A percentile compares a stretch with the other conserved stretches of the same genome.
These are phyloP conservation scores for Musa troglodytarum DNA, from an alignment of 176 grass and related monocot genomes.

Conservation along the genomic window DNA sequence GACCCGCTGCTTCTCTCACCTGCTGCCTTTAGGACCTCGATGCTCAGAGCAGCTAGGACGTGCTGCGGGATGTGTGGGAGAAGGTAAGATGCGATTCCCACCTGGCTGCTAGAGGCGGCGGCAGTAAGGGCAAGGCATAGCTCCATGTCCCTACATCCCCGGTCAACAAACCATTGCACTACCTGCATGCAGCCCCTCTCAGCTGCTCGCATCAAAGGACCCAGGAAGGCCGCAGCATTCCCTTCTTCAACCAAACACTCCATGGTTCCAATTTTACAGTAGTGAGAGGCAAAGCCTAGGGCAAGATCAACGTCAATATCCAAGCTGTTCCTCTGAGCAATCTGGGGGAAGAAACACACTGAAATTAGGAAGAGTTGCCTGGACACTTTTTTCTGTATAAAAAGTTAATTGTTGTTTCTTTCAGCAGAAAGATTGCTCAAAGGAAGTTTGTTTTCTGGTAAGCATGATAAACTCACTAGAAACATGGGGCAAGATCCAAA, in stretches of 20 bases:
- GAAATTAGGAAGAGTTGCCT: background rate
- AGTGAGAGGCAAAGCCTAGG: slow-evolving; percentile 83
- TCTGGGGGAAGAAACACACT: slow-evolving; percentile 31
- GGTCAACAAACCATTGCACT: slow-evolving; percentile 75
- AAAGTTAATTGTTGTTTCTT: background rate
- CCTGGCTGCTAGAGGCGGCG: slow-evolving; percentile 65
- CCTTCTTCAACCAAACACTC: slow-evolving; percentile 79
- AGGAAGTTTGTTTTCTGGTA: too few relatives aligned
- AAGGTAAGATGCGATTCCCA: slow-evolving; percentile 54
- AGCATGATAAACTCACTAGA: too few relatives aligned
- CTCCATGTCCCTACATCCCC: slow-evolving; percentile 89
- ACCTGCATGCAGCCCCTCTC: slow-evolving; percentile 71
- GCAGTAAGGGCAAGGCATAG: slow-evolving; percentile 85
- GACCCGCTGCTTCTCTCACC: slow-evolving; percentile 76
- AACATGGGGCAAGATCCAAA: too few relatives aligned
- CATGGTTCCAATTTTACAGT: slow-evolving; percentile 78
- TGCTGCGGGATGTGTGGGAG: slow-evolving; percentile 69
- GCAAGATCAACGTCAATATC: slow-evolving; percentile 97
- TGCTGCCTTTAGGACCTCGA: slow-evolving; percentile 90
- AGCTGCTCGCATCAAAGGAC: slow-evolving; percentile 88
- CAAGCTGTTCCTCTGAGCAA: slow-evolving; percentile 90
- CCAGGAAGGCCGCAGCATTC: slow-evolving; percentile 61
- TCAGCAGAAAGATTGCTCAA: background rate
- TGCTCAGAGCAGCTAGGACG: slow-evolving; percentile 70
- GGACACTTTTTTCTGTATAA: background rate